Base-by-base conservation (phyloP, 78 protist genomes). In the Emiliania huxleyi region DNA sequence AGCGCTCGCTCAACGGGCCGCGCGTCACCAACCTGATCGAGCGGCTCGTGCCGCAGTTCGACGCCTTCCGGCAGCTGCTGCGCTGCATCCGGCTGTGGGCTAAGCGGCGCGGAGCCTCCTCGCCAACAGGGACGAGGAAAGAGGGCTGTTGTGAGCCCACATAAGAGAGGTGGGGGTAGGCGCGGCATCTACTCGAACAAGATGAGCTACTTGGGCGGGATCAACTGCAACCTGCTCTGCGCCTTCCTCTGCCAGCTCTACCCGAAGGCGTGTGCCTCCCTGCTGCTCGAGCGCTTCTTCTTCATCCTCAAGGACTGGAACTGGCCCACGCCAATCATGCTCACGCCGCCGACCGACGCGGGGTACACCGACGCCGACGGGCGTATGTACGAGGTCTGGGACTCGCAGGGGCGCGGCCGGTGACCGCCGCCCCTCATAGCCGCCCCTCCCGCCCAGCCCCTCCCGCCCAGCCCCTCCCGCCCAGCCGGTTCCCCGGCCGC, bases 61-160 rank as follows among this genome's bases (percentile, higher is more conserved):
- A 91, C 38, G 85, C 56, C n/a, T 99, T 98, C 92, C 96, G 98
- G 35, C 29, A 93, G 89, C 93, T 98, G 12, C 91, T 99, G 5
- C 95, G 99, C 40, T 90, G 95, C 45, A 94, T 99, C 48, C 98
- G 98, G 93, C 43, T 95, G 26, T 99, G 99, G 99, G 99, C 99
- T 22, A 90, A 96, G 46, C 46, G 97, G 93, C 49, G 43, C 93
- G n/a, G n/a, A n/a, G n/a, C n/a, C n/a, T n/a, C n/a, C n/a, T n/a
- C n/a, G 6, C 33, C 8, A 12, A 38, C 23, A 12, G 4, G 35
- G 43, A 12, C 8, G 35, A 2, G n/a, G n/a, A n/a, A n/a, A n/a
- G n/a, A n/a, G n/a, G n/a, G n/a, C n/a, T n/a, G n/a, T n/a, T n/a
- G n/a, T n/a, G n/a, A n/a, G n/a, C n/a, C n/a, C n/a, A n/a, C n/a